These are phyloP conservation scores for Acanthamoeba castellanii DNA, from an alignment of 208 protist species.

Conservation along the genomic window DNA sequence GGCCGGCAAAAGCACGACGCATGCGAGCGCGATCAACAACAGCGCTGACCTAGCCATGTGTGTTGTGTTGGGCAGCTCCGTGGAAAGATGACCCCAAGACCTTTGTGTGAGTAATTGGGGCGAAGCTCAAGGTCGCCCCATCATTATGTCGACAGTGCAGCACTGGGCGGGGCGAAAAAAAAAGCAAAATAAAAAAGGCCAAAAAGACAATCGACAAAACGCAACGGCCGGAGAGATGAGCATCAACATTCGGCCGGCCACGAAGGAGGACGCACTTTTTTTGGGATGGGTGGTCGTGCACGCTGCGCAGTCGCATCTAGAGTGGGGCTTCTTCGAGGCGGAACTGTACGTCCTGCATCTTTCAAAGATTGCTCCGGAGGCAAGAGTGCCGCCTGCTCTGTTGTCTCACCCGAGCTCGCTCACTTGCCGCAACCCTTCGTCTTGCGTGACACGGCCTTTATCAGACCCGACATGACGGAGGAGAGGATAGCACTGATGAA, in stretches of 20 bases:
- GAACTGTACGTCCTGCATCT: neutral
- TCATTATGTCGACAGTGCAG: too few relatives aligned
- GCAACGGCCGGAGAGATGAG: neutral
- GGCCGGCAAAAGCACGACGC: neutral
- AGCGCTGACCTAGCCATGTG: neutral
- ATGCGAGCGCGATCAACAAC: neutral
- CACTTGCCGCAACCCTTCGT: neutral
- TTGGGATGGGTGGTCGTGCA: constrained; percentile 14
- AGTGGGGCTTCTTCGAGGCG: neutral
- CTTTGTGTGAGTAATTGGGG: too few relatives aligned
- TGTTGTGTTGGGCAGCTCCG: too few relatives aligned
- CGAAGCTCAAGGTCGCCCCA: too few relatives aligned
- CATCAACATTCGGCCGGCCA: neutral
- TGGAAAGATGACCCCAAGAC: too few relatives aligned
- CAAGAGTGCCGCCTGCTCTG: neutral
- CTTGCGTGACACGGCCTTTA: neutral
- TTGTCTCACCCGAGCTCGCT: neutral
- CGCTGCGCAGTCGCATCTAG: constrained; percentile 8
- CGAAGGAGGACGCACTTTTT: constrained; percentile 5
- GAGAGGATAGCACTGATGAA: neutral
- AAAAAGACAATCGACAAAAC: neutral
- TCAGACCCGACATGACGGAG: constrained; percentile 34
- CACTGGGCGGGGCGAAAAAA: too few relatives aligned
- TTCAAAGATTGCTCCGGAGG: neutral
- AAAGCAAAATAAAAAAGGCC: neutral